Base-by-base conservation (phyloP, 257 asterid genomes). In the Fraxinus cuspidata region DNA sequence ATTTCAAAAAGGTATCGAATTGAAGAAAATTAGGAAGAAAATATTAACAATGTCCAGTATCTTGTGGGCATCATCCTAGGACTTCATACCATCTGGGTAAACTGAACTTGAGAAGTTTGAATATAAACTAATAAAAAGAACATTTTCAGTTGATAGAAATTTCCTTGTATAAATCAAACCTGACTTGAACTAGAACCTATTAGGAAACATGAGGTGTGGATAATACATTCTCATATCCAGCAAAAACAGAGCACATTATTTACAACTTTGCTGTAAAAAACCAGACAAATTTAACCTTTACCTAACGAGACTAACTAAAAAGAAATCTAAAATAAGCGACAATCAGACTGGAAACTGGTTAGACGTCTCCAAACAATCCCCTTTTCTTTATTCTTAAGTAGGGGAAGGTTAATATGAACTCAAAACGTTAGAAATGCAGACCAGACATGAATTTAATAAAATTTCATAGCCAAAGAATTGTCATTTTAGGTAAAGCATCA, bases 11-110 rank as follows among this genome's bases (percentile, higher is more conserved):
- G 74, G n/a, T 16, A 40, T 2, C 9, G 16, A 21, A 23, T 8
- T 71, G 74, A 28, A 71, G 74, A 40, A 71, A 23, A 71, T 71
- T 71, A 71, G 74, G 25, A 51, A 71, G 27, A 34, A 25, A 35
- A n/a, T 16, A 40, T 16, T 40, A 42, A 38, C 21, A 38, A 10
- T 23, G 28, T 40, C 58, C 32, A 38, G 28, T 71, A 53, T 21
- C 28, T 71, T 25, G 42, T 23, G 60, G 74, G 29, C 53, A 71
- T 72, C 23, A 12, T 44, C 65, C 40, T 4, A 42, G 49, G 49
- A 37, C 49, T 42, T 42, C 49, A 42, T 42, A 42, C 18, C 49
- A 42, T 42, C 49, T 42, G 16, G 49, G 15, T 42, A 42, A 42
- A 42, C 40, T 18, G 58, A 31, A 25, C 25, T 53, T 53, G 25